phyloP scores from a whole-genome alignment of 106 monocot genomes.

The Acanthochlamys bracteata region DNA sequence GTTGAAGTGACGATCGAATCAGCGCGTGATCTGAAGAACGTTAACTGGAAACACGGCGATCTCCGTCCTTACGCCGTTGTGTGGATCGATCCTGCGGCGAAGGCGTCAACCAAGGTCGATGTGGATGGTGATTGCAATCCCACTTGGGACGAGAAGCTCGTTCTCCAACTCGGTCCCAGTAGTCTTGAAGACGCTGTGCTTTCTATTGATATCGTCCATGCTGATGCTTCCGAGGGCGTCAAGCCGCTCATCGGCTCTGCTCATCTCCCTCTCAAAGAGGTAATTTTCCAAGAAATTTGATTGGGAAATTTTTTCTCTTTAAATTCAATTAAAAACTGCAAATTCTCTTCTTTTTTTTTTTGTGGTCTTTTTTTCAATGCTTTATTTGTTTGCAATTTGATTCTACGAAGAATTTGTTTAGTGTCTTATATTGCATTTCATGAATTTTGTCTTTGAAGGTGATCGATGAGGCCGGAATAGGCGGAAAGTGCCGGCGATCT shows the following conservation, averaged over 20 bases:
- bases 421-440: no score
- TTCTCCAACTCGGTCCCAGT: slow-evolving; percentile 23
- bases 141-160: slow-evolving; percentile 65
- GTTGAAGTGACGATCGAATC: slow-evolving; percentile 46
- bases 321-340: no score
- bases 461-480: slow-evolving; percentile 45
- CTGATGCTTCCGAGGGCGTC: slow-evolving; percentile 30
- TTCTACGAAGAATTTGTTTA: no score
- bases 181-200: slow-evolving; percentile 42
- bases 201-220: slow-evolving; percentile 74
- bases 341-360: no score
- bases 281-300: no score
- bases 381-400: no score
- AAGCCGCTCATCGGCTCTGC: slow-evolving; percentile 93
- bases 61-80: slow-evolving; percentile 58
- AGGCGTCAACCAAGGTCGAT: slow-evolving; percentile 66
- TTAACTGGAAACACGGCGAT: slow-evolving; percentile 69
- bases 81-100: slow-evolving; percentile 53
- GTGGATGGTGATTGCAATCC: slow-evolving; percentile 41
- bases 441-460: no score
- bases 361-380: no score
- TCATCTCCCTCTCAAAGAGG: slow-evolving; percentile 50
- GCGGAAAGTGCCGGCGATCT: slow-evolving; percentile 21
- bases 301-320: no score
- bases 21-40: slow-evolving; percentile 73